Base-by-base conservation (phyloP, 208 protist species). In the Leishmania braziliensis region DNA sequence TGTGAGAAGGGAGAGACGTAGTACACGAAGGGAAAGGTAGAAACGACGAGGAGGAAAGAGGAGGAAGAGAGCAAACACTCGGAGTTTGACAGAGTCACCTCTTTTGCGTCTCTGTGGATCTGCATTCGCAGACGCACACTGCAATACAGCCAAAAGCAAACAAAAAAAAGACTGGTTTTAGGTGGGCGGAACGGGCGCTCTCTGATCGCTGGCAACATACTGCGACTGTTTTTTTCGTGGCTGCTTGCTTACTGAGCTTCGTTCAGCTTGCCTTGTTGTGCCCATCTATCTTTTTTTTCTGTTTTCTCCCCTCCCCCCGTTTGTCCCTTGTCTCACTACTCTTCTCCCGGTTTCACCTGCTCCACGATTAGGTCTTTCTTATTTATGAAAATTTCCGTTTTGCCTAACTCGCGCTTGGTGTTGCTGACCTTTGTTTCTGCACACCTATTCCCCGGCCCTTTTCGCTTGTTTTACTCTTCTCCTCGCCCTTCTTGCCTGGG, bases 381-480 rank as follows among this genome's bases (percentile, higher is more conserved):
- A 14, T 72, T 53, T 18, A 4, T 39, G 58, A n/a, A 62, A 5
- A 73, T 73, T 6, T 70, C 46, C 53, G 43, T 54, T 54, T 33
- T 16, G 5, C 26, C 9, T 73, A 9, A 8, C 69, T 79, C 16
- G 39, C 23, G 39, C 39, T 56, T 50, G 14, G 26, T 54, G 46
- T 71, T 46, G 18, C 63, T 79, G 14, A 14, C 66, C 36, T 33
- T 23, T 50, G 43, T 20, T 48, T 46, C 29, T 77, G 26, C 53
- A 23, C 54, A 5, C 23, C 12, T 58, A 8, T 50, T 66, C 54
- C 26, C 20, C 50, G n/a, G 48, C n/a, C 75, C 29, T 65, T 78
- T 73, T 65, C 51, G 60, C 43, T 54, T 53, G 14, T 82, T 39
- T 33, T n/a, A 18, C 76, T 53, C 74, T 26, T 75, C 54, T n/a